Evolutionary conservation across 1,139 yeast genomes (phyloP).

Genomic region (Scheffersomyces stambukii): DNA sequence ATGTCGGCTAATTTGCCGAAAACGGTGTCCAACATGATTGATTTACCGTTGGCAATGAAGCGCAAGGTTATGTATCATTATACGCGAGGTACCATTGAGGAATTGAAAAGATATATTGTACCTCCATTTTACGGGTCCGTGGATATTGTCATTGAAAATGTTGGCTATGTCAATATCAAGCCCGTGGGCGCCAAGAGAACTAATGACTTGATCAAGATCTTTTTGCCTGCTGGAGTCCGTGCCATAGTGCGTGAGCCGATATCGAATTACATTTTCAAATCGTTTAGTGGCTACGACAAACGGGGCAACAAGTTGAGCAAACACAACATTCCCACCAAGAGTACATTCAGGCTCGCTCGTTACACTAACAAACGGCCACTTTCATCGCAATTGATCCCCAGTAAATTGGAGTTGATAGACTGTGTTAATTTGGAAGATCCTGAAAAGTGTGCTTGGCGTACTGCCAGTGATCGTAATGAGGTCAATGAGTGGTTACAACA

Average conservation of each 20-base stretch:
- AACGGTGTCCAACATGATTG: slow-evolving; percentile 18
- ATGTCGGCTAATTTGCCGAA: slow-evolving; percentile 25
- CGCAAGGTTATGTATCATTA: slow-evolving; percentile 20
- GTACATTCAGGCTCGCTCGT: slow-evolving; percentile 23
- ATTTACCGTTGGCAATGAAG: slow-evolving; percentile 15
- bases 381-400: slow-evolving; percentile 20
- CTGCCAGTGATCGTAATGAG: too few relatives aligned
- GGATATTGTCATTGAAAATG: slow-evolving; percentile 63
- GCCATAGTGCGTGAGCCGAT: slow-evolving; percentile 36
- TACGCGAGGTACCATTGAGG: neutral
- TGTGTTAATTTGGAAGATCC: too few relatives aligned
- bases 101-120: slow-evolving; percentile 41
- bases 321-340: slow-evolving; percentile 23
- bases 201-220: slow-evolving; percentile 28
- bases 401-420: too few relatives aligned
- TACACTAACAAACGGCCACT: slow-evolving; percentile 23
- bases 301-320: slow-evolving; percentile 33
- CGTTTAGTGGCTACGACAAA: slow-evolving; percentile 35
- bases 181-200: slow-evolving; percentile 51
- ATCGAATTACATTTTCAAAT: slow-evolving; percentile 26
- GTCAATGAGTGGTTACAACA: too few relatives aligned
- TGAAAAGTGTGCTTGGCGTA: too few relatives aligned
- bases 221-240: slow-evolving; percentile 28
- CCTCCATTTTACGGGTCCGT: slow-evolving; percentile 70
- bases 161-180: slow-evolving; percentile 62